Conservation (phyloP, 169 alveolate genomes). For the Babesia divergens region DNA sequence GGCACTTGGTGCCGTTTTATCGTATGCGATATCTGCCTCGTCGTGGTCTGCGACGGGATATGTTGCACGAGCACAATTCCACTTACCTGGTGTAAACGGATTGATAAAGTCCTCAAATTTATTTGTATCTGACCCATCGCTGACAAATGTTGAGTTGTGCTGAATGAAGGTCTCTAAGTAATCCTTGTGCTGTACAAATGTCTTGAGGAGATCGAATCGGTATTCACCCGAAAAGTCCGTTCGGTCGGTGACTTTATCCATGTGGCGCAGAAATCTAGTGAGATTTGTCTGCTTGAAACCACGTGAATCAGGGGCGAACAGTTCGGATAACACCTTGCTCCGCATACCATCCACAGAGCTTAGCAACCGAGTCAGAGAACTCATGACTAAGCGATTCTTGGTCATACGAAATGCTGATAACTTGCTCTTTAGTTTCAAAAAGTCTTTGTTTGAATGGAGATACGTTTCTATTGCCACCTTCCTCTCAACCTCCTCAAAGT, state of each 20-base stretch:
- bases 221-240: slow-evolving; percentile 55
- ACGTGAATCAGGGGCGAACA: slow-evolving; percentile 23
- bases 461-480: slow-evolving; percentile 21
- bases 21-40: neutral
- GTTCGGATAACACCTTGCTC: slow-evolving; percentile 29
- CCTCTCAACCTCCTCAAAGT: neutral
- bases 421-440: slow-evolving; percentile 14
- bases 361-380: slow-evolving; percentile 25
- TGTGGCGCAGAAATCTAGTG: slow-evolving; percentile 49
- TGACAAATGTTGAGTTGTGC: slow-evolving; percentile 12
- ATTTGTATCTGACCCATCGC: neutral
- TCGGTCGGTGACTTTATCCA: slow-evolving; percentile 41
- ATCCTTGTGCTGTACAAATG: slow-evolving; percentile 33
- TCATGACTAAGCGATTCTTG: slow-evolving; percentile 17
- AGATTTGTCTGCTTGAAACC: slow-evolving; percentile 4
- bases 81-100: slow-evolving; percentile 36
- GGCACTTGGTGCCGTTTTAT: neutral
- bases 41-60: neutral
- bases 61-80: neutral
- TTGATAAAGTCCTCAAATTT: slow-evolving; percentile 34
- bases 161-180: slow-evolving; percentile 38
- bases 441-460: slow-evolving; percentile 13
- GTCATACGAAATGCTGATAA: slow-evolving; percentile 13
- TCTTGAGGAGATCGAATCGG: slow-evolving; percentile 42
- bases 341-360: slow-evolving; percentile 40